Percentiles rank a stretch among this genome's conserved stretches.
phyloP scores from a whole-genome alignment of 139 green algal genomes.

The Zygnema cylindricum region DNA sequence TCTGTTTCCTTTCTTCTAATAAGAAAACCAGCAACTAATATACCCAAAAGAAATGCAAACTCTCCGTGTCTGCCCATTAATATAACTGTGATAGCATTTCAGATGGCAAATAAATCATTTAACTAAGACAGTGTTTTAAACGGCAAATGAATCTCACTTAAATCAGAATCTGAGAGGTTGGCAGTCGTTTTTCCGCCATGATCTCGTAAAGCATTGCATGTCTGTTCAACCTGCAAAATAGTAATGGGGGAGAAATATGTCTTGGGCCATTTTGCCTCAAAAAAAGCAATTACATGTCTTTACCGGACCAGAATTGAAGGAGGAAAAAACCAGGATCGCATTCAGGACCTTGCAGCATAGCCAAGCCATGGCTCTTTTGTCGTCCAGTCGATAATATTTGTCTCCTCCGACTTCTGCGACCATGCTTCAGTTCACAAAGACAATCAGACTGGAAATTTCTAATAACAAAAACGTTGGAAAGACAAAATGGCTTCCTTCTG shows the following conservation, averaged over 20 bases:
- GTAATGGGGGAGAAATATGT: no score
- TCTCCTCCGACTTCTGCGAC: constrained; percentile 16
- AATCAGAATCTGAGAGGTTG: background rate
- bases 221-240: constrained; percentile 13
- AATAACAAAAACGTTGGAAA: no score
- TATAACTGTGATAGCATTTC: background rate
- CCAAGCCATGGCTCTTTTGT: constrained; percentile 22
- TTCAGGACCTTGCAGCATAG: constrained; percentile 47
- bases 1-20: background rate
- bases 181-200: background rate
- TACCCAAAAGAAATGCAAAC: background rate
- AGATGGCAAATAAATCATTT: no score
- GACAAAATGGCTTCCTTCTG: no score
- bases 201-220: background rate
- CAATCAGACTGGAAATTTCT: no score
- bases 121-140: no score
- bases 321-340: background rate
- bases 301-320: background rate
- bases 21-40: background rate
- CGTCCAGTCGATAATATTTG: constrained; percentile 31
- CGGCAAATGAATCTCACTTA: no score
- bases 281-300: background rate
- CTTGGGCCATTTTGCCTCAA: background rate
- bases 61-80: background rate
- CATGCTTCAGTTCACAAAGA: background rate